Percentiles rank a stretch among this genome's conserved stretches.
Conservation (phyloP, 257 asterid genomes). For the Striga asiatica region DNA sequence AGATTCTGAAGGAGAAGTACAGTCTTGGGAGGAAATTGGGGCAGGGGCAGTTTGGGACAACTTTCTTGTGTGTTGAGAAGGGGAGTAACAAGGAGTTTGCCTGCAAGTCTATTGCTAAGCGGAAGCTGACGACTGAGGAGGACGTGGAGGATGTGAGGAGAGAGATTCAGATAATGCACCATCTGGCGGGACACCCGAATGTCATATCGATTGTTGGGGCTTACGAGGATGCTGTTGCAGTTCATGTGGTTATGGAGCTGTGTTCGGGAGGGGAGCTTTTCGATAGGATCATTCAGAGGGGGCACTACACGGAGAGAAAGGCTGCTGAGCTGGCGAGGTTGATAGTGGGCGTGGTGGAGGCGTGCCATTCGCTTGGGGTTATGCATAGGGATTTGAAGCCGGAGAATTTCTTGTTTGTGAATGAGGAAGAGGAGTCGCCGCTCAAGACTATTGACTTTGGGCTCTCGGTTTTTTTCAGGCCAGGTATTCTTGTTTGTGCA, state of each 20-base stretch:
- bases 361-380: conserved; percentile 83
- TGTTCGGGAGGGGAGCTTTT: conserved; percentile 93
- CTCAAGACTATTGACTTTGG: conserved; percentile 88
- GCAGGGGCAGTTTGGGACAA: conserved; percentile 79
- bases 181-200: conserved; percentile 64
- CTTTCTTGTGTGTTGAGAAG: conserved; percentile 55
- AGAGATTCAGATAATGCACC: conserved; percentile 90
- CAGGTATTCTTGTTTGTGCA: conserved; percentile 44
- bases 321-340: conserved; percentile 75
- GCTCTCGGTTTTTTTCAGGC: conserved; percentile 69
- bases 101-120: conserved; percentile 75
- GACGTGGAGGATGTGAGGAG: conserved; percentile 92
- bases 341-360: conserved; percentile 63
- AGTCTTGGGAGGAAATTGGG: conserved; percentile 70
- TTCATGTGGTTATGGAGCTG: conserved; percentile 84
- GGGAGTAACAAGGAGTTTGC: conserved; percentile 50
- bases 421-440: conserved; percentile 62
- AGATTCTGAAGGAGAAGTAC: conserved; percentile 55
- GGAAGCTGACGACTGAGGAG: conserved; percentile 55
- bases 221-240: conserved; percentile 77
- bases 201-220: conserved; percentile 76
- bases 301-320: conserved; percentile 74
- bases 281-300: conserved; percentile 70
- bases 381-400: conserved; percentile 94
- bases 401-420: conserved; percentile 74